Conservation (phyloP, 163 green algal genomes). For the Volvox carteri region DNA sequence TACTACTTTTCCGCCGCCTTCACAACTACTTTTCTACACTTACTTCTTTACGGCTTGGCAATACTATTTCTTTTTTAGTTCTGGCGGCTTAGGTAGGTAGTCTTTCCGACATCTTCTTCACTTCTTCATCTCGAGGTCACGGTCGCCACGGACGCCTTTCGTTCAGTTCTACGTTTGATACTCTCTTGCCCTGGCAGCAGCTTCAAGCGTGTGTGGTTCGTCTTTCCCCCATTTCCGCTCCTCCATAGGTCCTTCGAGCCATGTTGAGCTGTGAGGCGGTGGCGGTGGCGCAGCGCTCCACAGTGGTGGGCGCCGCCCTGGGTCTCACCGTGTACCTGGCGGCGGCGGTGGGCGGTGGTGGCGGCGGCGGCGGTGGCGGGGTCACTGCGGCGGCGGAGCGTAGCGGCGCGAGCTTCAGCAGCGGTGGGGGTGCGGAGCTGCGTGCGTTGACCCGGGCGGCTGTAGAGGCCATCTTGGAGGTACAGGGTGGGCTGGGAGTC, state of each 20-base stretch:
- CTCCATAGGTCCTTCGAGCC: conserved; percentile 61
- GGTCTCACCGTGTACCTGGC: conserved; percentile 76
- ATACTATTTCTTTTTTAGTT: too few species aligned
- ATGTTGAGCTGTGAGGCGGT: conserved; percentile 82
- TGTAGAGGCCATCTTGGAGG: conserved; percentile 48
- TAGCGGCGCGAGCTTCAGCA: conserved; percentile 6
- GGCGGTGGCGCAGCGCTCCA: conserved; percentile 73
- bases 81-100: too few species aligned
- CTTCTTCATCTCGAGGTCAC: too few species aligned
- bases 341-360: not conserved
- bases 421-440: conserved; percentile 33
- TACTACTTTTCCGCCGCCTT: too few species aligned
- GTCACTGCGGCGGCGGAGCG: not conserved
- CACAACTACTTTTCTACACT: too few species aligned
- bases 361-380: not conserved
- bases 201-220: too few species aligned
- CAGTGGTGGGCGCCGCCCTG: conserved; percentile 69
- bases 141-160: too few species aligned
- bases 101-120: too few species aligned
- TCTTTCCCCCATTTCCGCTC: too few species aligned
- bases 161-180: too few species aligned
- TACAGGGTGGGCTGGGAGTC: not conserved
- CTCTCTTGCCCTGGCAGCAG: too few species aligned
- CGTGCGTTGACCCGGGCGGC: conserved; percentile 31
- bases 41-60: too few species aligned